Evolutionary conservation across 164 flowering plant genomes (phyloP).

Genomic region (Stephania cephalantha): DNA sequence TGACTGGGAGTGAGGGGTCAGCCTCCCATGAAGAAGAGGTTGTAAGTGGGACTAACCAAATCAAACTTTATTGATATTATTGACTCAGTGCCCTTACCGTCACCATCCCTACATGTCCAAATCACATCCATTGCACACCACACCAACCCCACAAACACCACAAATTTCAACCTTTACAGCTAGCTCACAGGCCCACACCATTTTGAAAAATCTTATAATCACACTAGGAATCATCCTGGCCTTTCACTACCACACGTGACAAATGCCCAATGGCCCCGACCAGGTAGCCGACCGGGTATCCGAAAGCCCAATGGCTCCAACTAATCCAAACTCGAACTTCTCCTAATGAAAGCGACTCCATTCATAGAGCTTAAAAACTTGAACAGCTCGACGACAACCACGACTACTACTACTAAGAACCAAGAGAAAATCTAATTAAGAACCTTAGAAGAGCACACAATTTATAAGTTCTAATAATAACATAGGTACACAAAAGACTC

Average conservation of each 20-base stretch:
- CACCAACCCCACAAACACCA: slow-evolving; percentile 1
- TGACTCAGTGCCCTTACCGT: neutral
- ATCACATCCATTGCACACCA: neutral
- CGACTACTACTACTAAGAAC: too few species aligned
- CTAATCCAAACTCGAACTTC: too few species aligned
- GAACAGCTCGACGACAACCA: too few species aligned
- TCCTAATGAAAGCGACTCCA: too few species aligned
- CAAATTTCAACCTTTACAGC: slow-evolving; percentile 1
- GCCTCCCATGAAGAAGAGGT: neutral
- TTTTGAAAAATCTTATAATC: neutral
- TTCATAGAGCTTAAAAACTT: too few species aligned
- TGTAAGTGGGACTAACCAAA: neutral
- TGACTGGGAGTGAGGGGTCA: neutral
- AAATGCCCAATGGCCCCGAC: too few species aligned
- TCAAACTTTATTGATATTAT: neutral
- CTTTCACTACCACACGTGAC: neutral
- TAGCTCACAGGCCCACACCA: neutral
- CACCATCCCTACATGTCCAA: neutral
- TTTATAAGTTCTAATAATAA: too few species aligned
- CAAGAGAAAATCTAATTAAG: too few species aligned
- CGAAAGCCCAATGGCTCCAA: too few species aligned
- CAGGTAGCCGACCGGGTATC: too few species aligned
- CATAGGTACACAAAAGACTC: too few species aligned
- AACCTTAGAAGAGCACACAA: too few species aligned
- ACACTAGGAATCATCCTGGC: neutral